Base-by-base conservation (phyloP, 352 stramenopile species). In the Elongisporangium prolatum region DNA sequence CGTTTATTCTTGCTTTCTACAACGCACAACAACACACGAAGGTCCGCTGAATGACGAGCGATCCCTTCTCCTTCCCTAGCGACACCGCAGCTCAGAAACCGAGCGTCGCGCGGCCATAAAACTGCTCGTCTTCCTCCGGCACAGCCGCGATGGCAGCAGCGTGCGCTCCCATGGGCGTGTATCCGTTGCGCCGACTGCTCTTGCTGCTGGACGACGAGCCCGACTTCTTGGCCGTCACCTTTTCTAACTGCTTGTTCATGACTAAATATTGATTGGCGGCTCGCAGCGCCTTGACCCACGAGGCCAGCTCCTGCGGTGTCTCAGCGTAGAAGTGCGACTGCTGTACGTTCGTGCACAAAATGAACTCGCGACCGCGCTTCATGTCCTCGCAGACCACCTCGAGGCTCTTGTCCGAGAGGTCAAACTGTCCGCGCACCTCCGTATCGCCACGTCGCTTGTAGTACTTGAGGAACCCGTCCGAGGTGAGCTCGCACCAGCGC, bases 271-370 rank as follows among this genome's bases (percentile, higher is more conserved):
- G 63, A 50, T 91, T 81, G 7, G 84, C 82, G 48, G 72, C 79
- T 22, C 84, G 80, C 57, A 95, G 63, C 13, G 82, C 86, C 52
- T 85, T 90, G 50, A 95, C 80, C 86, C 86, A 95, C 21, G 72
- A 77, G 59, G 80, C 75, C 10, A 93, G 65, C 64, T 95, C 86
- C 18, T 89, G 72, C 2, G 67, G 70, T 20, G 62, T 87, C 60
- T 82, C 82, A 18, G 86, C 89, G 68, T 89, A 93, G 60, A 95
- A 95, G 61, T 91, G 83, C 59, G 86, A 93, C 67, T 93, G 86
- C 68, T 93, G 85, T 50, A 83, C 75, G 59, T 84, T 86, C 58
- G 85, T 92, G 61, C 80, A 86, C 47, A 95, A 56, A 34, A 92
- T 71, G 57, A 95, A 92, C 64, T 93, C 84, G 17, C 84, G 90